Conservation (phyloP, 2,329 filamentous ascomycete genomes). For the Fusarium transvaalense region DNA sequence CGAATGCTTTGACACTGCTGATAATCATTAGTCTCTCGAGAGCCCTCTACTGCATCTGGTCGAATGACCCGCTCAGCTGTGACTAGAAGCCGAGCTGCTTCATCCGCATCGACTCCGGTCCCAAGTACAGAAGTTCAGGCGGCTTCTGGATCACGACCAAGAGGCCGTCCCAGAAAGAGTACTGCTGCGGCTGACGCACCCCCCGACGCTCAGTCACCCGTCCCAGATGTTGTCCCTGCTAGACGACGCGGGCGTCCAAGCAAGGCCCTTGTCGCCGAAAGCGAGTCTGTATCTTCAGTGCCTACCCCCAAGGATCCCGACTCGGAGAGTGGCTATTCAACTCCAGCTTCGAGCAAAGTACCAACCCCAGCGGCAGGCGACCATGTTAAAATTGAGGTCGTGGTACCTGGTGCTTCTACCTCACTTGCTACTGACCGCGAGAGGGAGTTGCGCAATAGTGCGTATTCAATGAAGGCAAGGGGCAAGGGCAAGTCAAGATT, state of each 20-base stretch:
- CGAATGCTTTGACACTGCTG: background rate
- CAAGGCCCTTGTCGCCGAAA: slow-evolving; percentile 37
- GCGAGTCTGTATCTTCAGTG: slow-evolving; percentile 51
- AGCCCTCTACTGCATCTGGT: slow-evolving; percentile 30
- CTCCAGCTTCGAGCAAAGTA: slow-evolving; percentile 55
- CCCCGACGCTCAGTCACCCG: slow-evolving; percentile 6
- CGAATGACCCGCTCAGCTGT: slow-evolving; percentile 48
- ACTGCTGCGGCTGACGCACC: slow-evolving; percentile 15
- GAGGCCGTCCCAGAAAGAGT: slow-evolving; percentile 47
- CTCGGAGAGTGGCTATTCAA: slow-evolving; percentile 53
- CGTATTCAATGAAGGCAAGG: slow-evolving; percentile 62
- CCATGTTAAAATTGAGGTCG: slow-evolving; percentile 50
- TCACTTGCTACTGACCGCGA: slow-evolving; percentile 45
- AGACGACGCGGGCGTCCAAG: slow-evolving; percentile 38
- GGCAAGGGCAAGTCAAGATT: slow-evolving; percentile 58
- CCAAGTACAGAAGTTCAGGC: slow-evolving; percentile 5
- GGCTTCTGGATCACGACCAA: slow-evolving; percentile 15
- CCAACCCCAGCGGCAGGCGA: slow-evolving; percentile 52
- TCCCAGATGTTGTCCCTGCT: slow-evolving; percentile 8
- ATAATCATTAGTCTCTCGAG: slow-evolving; percentile 33
- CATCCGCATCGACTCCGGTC: slow-evolving; percentile 8
- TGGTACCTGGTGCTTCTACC: slow-evolving; percentile 41
- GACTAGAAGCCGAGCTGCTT: slow-evolving; percentile 31
- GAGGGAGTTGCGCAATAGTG: slow-evolving; percentile 56
- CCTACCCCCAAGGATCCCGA: slow-evolving; percentile 49